Conservation (phyloP, 1,284 basidiomycete species). For the Cutaneotrichosporon sp. region DNA sequence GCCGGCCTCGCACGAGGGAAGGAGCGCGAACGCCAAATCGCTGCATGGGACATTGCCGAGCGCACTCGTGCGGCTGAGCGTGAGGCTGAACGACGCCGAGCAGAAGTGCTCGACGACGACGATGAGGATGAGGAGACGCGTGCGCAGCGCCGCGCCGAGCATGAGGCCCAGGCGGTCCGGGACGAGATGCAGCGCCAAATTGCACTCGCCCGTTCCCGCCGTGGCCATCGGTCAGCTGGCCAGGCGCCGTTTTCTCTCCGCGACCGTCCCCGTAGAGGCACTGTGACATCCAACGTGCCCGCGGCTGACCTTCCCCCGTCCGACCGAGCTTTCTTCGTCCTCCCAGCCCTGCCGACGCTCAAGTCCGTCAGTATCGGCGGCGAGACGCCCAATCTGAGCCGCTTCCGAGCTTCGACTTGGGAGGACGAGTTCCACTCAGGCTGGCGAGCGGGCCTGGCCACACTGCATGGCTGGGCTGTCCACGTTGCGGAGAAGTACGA, state of each 20-base stretch:
- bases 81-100: constrained; percentile 3
- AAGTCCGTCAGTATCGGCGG: constrained; percentile 46
- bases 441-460: constrained; percentile 44
- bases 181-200: constrained; percentile 30
- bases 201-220: constrained; percentile 31
- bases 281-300: constrained; percentile 10
- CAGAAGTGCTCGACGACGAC: constrained; percentile 4
- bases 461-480: constrained; percentile 42
- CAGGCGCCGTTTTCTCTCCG: constrained; percentile 44
- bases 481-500: constrained; percentile 47
- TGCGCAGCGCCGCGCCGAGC: constrained; percentile 13
- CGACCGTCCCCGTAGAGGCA: constrained; percentile 26
- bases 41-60: constrained; percentile 38
- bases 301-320: constrained; percentile 29
- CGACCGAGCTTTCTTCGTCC: constrained; percentile 41
- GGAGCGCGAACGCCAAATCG: constrained; percentile 43
- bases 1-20: constrained; percentile 42
- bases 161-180: constrained; percentile 16
- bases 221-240: constrained; percentile 44
- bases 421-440: constrained; percentile 43
- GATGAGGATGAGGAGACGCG: constrained; percentile 20
- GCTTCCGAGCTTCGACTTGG: constrained; percentile 39
- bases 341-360: constrained; percentile 45
- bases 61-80: constrained; percentile 30
- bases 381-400: constrained; percentile 33